These are phyloP conservation scores for Martensiomyces pterosporus DNA, from an alignment of 192 early-diverging fungal species.

Conservation along the genomic window DNA sequence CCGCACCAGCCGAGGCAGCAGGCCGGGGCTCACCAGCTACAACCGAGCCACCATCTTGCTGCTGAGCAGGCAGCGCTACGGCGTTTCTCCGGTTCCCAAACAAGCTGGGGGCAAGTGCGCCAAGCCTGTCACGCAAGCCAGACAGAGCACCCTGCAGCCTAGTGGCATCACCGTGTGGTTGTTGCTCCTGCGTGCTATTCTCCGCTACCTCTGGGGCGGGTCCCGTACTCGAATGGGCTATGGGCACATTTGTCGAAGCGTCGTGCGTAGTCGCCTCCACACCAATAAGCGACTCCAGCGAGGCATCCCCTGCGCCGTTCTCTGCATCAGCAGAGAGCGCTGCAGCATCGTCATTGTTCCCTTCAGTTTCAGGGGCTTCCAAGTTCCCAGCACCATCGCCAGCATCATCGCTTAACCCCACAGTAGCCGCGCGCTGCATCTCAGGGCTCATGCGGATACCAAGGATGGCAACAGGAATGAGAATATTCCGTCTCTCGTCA, in stretches of 20 bases:
- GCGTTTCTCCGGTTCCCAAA: not conserved
- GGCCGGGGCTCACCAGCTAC: not conserved
- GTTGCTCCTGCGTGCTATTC: not conserved
- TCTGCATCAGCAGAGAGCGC: not conserved
- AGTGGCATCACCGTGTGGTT: not conserved
- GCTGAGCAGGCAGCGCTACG: no score
- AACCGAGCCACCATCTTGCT: not conserved
- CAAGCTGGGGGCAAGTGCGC: not conserved
- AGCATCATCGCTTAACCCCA: not conserved
- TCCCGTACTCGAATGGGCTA: no score
- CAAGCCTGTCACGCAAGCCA: not conserved
- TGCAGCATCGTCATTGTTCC: no score
- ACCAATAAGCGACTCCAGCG: not conserved
- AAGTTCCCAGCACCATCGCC: not conserved
- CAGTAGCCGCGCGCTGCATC: conserved; percentile 8
- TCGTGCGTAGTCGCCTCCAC: not conserved
- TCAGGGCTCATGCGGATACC: conserved; percentile 30
- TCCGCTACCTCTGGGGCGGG: no score
- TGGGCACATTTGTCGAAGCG: not conserved
- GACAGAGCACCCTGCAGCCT: not conserved
- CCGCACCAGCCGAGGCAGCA: not conserved
- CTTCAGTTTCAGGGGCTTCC: conserved; percentile 3
- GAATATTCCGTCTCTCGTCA: conserved; percentile 29
- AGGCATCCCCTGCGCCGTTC: not conserved
- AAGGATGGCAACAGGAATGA: conserved; percentile 30